A percentile compares a stretch with the other conserved stretches of the same genome.
These are phyloP conservation scores for Paraphaeosphaeria sporulosa DNA, from an alignment of 2,329 filamentous ascomycete genomes.

Conservation along the genomic window DNA sequence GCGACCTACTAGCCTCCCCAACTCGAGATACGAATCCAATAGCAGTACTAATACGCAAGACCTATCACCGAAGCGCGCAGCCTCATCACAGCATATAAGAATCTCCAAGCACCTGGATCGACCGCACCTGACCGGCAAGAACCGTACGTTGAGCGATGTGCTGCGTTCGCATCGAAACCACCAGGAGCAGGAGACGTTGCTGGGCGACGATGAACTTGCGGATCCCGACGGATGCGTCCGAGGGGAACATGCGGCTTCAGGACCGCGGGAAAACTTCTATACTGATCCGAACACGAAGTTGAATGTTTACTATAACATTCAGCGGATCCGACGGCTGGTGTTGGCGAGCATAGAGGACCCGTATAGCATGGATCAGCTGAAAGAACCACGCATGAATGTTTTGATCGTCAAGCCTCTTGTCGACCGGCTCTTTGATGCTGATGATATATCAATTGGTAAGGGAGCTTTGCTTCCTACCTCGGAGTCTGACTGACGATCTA, in stretches of 20 bases:
- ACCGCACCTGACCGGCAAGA: constrained; percentile 41
- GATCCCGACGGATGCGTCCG: constrained; percentile 56
- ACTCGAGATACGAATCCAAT: constrained; percentile 19
- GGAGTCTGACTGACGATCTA: constrained; percentile 6
- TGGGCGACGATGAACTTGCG: constrained; percentile 54
- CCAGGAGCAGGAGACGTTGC: constrained; percentile 58
- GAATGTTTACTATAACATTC: constrained; percentile 80
- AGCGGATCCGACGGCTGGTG: constrained; percentile 62
- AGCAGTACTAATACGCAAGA: constrained; percentile 28
- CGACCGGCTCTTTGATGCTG: constrained; percentile 80
- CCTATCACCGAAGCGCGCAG: constrained; percentile 27
- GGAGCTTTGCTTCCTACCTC: background rate
- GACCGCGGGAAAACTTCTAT: constrained; percentile 48
- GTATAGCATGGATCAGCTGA: constrained; percentile 77
- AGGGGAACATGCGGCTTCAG: constrained; percentile 37
- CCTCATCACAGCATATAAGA: constrained; percentile 34
- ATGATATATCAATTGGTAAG: constrained; percentile 79
- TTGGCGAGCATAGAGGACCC: constrained; percentile 65
- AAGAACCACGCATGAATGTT: constrained; percentile 82
- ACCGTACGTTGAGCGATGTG: constrained; percentile 48
- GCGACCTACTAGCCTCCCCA: constrained; percentile 15
- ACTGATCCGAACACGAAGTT: constrained; percentile 68
- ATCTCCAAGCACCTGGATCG: constrained; percentile 43
- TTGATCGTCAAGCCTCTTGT: constrained; percentile 81
- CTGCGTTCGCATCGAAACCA: constrained; percentile 50